Base-by-base conservation (phyloP, 1,284 basidiomycete species). In the Pterula multifida region DNA sequence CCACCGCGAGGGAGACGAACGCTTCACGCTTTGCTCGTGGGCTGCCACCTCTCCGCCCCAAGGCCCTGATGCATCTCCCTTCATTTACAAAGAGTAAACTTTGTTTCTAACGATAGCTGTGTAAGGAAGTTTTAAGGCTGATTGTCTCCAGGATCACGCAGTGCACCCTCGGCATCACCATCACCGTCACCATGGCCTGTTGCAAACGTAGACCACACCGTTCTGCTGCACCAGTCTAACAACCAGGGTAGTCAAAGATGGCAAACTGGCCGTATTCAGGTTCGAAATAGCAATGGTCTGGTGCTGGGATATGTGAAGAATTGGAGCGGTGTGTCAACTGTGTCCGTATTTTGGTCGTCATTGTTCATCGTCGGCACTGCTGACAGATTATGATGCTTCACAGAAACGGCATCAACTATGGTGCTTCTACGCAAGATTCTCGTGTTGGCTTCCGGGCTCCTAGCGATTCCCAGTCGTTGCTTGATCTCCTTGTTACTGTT, bases 231-330 rank as follows among this genome's bases (percentile, higher is more conserved):
- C 9, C 9, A 42, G 9, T 11, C 17, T 17, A 17, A 6, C 13
- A 4, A 6, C 19, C 9, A 6, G 21, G 9, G 9, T 42, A n/a
- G 19, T 32, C 23, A n/a, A 35, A 36, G 15, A 25, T 17, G 21
- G 17, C 15, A 17, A n/a, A 47, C 25, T 22, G 44, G 39, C 4
- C 39, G 26, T n/a, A 51, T 47, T 53, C 58, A 42, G 19, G 39
- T 42, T 17, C 13, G 39, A 4, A 42, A 42, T 17, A 42, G 9
- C 13, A 17, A 42, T 22, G 39, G 39, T 17, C 21, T 42, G 39
- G 39, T 22, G 13, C 17, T 42, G 21, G 39, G 39, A 9, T 42
- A 42, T 17, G 39, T 42, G 39, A 19, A 22, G 39, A 42, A 42
- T 17, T 17, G n/a, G n/a, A 19, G 39, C n/a, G 6, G 9, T 42